Base-by-base conservation (phyloP, 805 yeast species). In the Ogataea ramenticola region DNA sequence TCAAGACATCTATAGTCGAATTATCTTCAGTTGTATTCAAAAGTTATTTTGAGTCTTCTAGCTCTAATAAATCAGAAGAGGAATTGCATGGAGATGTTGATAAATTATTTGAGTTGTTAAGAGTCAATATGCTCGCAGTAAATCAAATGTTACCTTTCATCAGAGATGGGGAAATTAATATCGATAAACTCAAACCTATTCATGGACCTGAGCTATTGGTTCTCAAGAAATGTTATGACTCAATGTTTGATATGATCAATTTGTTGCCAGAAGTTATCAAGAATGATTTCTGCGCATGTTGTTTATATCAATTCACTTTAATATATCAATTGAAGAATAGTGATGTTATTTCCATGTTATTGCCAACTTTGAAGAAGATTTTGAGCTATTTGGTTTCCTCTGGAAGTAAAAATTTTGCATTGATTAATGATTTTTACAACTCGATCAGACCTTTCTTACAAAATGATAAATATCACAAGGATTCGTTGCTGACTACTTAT, bases 61-160 rank as follows among this genome's bases (percentile, higher is more conserved):
- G 42, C 16, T 16, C 40, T 20, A 20, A 19, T 6, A 41, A 41
- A 21, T 48, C 60, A 1, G 60, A 64, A 1, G 77, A 73, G 10
- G 70, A 66, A 32, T 66, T 79, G 44, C 65, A 73, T 30, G 62
- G 68, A 26, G 82, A 80, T 42, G 81, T 86, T 43, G 95, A 87
- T 52, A 87, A 86, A 54, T 64, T 88, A 37, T 87, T 91, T 60
- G 97, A 91, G 57, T 67, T 90, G 22, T 63, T 89, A 41, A 71
- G 96, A 49, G 72, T 89, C 6, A 74, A 77, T 16, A 70, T 85
- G 66, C 68, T 81, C 19, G 82, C 86, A 0, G 63, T 89, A 16
- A 72, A 81, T 24, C 71, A 68, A 27, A 64, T 74, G 9, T 62
- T 84, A 36, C 90, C 95, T 9, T 74, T 79, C 42, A 65, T 82